A percentile compares a stretch with the other conserved stretches of the same genome.
These are phyloP conservation scores for Beauveria asiatica DNA, from an alignment of 2,329 filamentous ascomycete genomes.

Conservation along the genomic window DNA sequence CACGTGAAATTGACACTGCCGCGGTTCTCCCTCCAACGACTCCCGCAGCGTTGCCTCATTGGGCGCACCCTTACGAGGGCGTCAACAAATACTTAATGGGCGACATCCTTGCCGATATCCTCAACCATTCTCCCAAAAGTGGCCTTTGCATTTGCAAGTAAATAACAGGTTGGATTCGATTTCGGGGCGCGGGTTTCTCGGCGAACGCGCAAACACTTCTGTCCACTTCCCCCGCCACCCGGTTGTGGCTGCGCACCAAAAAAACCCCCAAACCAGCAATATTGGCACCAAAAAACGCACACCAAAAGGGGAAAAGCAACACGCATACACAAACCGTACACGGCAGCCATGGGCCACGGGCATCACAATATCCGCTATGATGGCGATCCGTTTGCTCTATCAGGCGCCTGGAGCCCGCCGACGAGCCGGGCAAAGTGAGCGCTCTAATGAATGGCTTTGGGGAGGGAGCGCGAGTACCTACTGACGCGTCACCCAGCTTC, in stretches of 20 bases:
- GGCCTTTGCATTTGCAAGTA: neutral
- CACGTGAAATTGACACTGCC: neutral
- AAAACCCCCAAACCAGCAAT: neutral
- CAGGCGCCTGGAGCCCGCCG: conserved; percentile 30
- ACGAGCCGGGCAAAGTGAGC: conserved; percentile 31
- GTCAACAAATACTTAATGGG: neutral
- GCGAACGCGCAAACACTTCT: conserved; percentile 5
- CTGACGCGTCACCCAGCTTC: conserved; percentile 21
- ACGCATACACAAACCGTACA: too few species aligned
- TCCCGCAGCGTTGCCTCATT: neutral
- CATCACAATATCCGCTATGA: conserved; percentile 28
- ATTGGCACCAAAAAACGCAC: neutral
- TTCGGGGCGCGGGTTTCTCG: neutral
- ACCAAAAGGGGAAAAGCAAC: neutral
- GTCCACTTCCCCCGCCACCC: conserved; percentile 12
- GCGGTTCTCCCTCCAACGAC: neutral
- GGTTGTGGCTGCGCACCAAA: conserved; percentile 11
- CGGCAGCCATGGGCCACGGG: conserved; percentile 21
- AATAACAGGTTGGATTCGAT: neutral
- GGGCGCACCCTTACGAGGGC: neutral
- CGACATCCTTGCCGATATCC: neutral
- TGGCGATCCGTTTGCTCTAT: conserved; percentile 25
- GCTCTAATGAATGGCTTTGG: neutral
- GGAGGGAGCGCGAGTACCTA: neutral
- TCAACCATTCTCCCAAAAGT: neutral